These are phyloP conservation scores for Citrus trifoliata DNA, from an alignment of 345 rosid genomes.

Conservation along the genomic window DNA sequence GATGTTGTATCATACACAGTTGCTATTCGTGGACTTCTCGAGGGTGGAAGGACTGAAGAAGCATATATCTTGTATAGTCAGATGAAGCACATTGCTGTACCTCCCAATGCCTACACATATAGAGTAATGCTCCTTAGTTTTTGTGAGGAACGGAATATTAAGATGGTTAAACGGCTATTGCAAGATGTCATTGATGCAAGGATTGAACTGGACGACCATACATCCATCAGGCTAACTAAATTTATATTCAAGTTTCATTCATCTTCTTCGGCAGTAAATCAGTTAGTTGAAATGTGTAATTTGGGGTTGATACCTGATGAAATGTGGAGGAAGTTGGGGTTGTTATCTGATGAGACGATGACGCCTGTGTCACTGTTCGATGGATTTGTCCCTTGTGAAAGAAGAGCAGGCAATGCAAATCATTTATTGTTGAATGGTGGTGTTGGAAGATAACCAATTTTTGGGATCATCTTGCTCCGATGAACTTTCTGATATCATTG, in stretches of 20 bases:
- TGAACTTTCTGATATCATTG: constrained; percentile 18
- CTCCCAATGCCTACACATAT: constrained; percentile 40
- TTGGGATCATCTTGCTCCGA: constrained; percentile 23
- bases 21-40: constrained; percentile 60
- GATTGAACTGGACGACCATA: constrained; percentile 33
- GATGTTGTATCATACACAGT: constrained; percentile 66
- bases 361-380: not conserved
- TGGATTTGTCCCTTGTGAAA: constrained; percentile 3
- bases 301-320: constrained; percentile 1
- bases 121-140: constrained; percentile 43
- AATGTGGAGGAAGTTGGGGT: not conserved
- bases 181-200: constrained; percentile 45
- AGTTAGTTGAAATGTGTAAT: constrained; percentile 36
- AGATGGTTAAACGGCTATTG: constrained; percentile 45
- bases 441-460: constrained; percentile 9
- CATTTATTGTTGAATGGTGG: not conserved
- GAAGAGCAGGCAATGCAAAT: not conserved
- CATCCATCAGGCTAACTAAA: constrained; percentile 27
- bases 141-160: constrained; percentile 40
- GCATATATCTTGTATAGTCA: constrained; percentile 38
- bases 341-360: constrained; percentile 22
- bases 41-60: constrained; percentile 45
- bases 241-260: constrained; percentile 26
- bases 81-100: constrained; percentile 54
- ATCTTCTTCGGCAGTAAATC: constrained; percentile 24